These are phyloP conservation scores for Candida golubevii DNA, from an alignment of 805 yeast species.

Conservation along the genomic window DNA sequence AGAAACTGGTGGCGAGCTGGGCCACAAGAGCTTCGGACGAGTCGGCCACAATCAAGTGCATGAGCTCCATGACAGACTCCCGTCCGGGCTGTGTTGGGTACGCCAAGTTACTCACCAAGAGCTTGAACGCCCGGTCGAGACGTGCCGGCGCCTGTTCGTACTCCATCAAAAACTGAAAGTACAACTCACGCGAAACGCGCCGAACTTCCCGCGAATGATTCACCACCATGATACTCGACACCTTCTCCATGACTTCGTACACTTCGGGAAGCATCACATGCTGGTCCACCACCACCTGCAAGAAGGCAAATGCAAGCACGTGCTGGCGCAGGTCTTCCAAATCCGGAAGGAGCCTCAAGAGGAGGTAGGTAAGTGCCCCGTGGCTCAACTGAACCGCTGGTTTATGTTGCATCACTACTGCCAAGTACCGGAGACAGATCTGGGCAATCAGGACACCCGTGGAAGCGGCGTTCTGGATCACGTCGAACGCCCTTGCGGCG, in stretches of 20 bases:
- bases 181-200: constrained; percentile 78
- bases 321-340: constrained; percentile 86
- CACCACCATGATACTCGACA: constrained; percentile 83
- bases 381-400: constrained; percentile 63
- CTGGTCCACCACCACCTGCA: constrained; percentile 71
- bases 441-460: constrained; percentile 81
- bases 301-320: constrained; percentile 79
- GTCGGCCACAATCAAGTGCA: constrained; percentile 65
- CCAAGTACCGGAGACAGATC: constrained; percentile 66
- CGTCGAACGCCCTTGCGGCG: constrained; percentile 54
- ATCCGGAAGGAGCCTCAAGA: constrained; percentile 76
- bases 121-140: constrained; percentile 75
- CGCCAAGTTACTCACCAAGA: constrained; percentile 71
- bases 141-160: constrained; percentile 90
- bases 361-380: constrained; percentile 65
- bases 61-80: constrained; percentile 83
- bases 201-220: constrained; percentile 80
- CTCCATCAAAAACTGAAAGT: constrained; percentile 82
- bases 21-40: constrained; percentile 55
- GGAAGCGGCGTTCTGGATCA: constrained; percentile 71
- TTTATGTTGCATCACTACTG: constrained; percentile 67
- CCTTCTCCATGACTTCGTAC: constrained; percentile 80
- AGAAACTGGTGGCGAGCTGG: constrained; percentile 69
- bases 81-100: constrained; percentile 87
- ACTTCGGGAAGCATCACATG: constrained; percentile 80